These are phyloP conservation scores for Coniochaeta prunicola DNA, from an alignment of 2,329 filamentous ascomycete genomes.

Conservation along the genomic window DNA sequence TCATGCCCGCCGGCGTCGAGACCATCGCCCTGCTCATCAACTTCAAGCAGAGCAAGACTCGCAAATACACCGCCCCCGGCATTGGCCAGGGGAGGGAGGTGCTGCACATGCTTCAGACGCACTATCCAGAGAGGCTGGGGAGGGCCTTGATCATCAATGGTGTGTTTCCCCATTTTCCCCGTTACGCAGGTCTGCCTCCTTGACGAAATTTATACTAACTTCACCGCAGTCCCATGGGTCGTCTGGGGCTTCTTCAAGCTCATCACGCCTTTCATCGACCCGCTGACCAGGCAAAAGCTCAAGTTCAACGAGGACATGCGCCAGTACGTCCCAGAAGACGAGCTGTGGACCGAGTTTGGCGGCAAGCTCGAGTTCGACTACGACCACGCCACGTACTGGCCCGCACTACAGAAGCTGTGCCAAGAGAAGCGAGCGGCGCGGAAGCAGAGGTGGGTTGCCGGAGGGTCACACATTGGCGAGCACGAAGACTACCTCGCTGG, in stretches of 20 bases:
- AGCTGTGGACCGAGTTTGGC: conserved; percentile 70
- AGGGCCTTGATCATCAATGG: conserved; percentile 84
- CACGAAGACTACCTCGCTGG: conserved; percentile 83
- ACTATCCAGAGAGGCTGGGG: conserved; percentile 90
- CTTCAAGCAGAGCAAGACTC: conserved; percentile 72
- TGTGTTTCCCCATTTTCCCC: conserved; percentile 38
- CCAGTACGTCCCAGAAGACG: conserved; percentile 70
- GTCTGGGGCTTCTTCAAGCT: conserved; percentile 94
- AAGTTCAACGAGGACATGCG: conserved; percentile 94
- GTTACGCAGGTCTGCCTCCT: neutral
- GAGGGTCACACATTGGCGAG: conserved; percentile 77
- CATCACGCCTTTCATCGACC: conserved; percentile 94
- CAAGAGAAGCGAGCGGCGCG: conserved; percentile 56
- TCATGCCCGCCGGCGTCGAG: conserved; percentile 84
- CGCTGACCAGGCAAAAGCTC: conserved; percentile 86
- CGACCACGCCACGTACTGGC: conserved; percentile 85
- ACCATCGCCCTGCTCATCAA: conserved; percentile 83
- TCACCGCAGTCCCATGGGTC: conserved; percentile 69
- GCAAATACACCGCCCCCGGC: conserved; percentile 65
- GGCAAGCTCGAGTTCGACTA: conserved; percentile 87
- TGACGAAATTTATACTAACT: neutral
- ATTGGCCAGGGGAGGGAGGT: conserved; percentile 74
- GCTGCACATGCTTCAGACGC: conserved; percentile 85
- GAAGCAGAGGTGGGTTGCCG: conserved; percentile 66
- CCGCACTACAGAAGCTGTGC: conserved; percentile 67